A percentile compares a stretch with the other conserved stretches of the same genome.
These are phyloP conservation scores for Drechslerella stenobrocha DNA, from an alignment of 2,329 filamentous ascomycete species.

Conservation along the genomic window DNA sequence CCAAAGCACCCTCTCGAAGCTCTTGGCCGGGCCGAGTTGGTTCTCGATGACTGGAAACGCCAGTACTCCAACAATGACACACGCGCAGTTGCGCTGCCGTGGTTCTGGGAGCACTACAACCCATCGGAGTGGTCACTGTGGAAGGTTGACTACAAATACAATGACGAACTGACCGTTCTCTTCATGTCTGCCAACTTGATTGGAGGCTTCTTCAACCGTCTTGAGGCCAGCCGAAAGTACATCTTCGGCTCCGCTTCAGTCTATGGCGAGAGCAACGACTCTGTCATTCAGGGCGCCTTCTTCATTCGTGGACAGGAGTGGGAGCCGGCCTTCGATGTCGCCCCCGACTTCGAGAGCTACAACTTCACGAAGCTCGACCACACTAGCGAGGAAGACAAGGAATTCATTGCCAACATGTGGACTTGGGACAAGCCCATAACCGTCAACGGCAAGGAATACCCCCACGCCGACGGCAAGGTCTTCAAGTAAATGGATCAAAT, in stretches of 20 bases:
- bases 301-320: conserved; percentile 89
- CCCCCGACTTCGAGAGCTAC: conserved; percentile 97
- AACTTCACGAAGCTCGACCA: conserved; percentile 94
- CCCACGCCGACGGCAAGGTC: conserved; percentile 90
- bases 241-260: conserved; percentile 89
- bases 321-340: conserved; percentile 83
- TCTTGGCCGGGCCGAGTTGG: conserved; percentile 76
- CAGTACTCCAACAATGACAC: conserved; percentile 97
- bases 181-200: conserved; percentile 99
- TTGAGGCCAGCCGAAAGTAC: conserved; percentile 97
- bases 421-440: conserved; percentile 82
- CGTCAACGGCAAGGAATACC: conserved; percentile 83
- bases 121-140: conserved; percentile 95
- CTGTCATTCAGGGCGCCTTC: conserved; percentile 89
- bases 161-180: conserved; percentile 91
- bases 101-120: conserved; percentile 97
- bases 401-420: conserved; percentile 86
- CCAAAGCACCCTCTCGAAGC: conserved; percentile 93
- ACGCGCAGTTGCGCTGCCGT: conserved; percentile 78
- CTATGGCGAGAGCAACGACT: conserved; percentile 85
- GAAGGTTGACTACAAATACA: conserved; percentile 97
- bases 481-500: conserved; percentile 98
- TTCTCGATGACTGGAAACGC: conserved; percentile 97
- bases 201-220: conserved; percentile 94
- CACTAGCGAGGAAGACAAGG: conserved; percentile 78